Evolutionary conservation across 768 basidiomycete genomes (phyloP), one percentile per base, ranked within the genome.

Genomic region (Mycena leptocephala): DNA sequence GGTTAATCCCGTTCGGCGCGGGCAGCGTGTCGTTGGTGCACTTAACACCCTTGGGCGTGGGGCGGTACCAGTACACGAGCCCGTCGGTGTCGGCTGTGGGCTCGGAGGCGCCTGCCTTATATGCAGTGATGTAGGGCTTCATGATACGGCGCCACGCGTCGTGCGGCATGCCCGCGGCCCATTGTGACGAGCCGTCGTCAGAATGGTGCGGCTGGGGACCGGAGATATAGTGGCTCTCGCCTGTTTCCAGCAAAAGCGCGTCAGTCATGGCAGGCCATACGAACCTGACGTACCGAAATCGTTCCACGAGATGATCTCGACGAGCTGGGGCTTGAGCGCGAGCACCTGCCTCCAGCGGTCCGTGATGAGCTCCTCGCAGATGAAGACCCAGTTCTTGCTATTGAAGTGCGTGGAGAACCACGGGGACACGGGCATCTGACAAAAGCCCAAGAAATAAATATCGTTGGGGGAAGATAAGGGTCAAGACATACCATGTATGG

Each of bases 141-240:
- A 73, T 78, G 32, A 80, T 76, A 62, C 70, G 68, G 43, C 78
- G 79, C 79, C 79, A 80, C 11, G 59, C 68, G 48, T 76, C 67
- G 66, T 80, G 79, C 28, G 46, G 73, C 48, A 77, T 77, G 24
- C 79, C 79, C 66, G 70, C 48, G 41, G 79, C 78, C 61, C 79
- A 80, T 35, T 75, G 41, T 30, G 79, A 76, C 18, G 79, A 76
- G 61, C 76, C 76, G 24, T 76, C 74, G 71, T 78, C 76, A n/a
- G 76, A 51, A 46, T 75, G 74, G 53, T 75, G 67, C 43, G 79
- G 79, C 63, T 79, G 69, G 24, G 79, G 74, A 43, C 79, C 79
- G 14, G 76, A 48, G 78, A 75, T 75, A 51, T 75, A 75, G 61
- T 92, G 90, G 30, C 89, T 89, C 70, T 88, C 88, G 70, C 88